phyloP scores from a whole-genome alignment of 257 asterid genomes.

The Petrea volubilis region DNA sequence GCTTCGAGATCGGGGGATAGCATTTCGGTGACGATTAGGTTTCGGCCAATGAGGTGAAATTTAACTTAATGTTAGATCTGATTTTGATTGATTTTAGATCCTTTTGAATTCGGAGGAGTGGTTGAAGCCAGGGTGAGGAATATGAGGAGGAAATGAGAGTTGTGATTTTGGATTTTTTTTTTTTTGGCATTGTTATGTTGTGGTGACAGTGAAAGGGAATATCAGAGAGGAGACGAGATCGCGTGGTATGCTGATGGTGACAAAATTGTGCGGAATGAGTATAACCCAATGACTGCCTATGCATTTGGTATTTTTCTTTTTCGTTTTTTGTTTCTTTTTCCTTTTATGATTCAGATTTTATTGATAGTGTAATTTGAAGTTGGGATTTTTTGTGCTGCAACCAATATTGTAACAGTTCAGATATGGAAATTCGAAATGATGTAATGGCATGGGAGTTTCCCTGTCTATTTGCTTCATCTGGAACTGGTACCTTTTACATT shows the following conservation, averaged over 20 bases:
- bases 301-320: slow-evolving; percentile 71
- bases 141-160: slow-evolving; percentile 30
- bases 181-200: slow-evolving; percentile 25
- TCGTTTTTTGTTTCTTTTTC: not conserved
- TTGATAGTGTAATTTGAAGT: not conserved
- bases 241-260: slow-evolving; percentile 92
- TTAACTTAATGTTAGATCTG: slow-evolving; percentile 49
- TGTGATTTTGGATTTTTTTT: slow-evolving; percentile 26
- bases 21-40: slow-evolving; percentile 90
- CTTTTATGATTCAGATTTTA: not conserved
- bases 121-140: slow-evolving; percentile 37
- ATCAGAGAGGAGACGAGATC: slow-evolving; percentile 86
- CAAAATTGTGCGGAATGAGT: slow-evolving; percentile 85
- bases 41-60: slow-evolving; percentile 91
- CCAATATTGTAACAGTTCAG: slow-evolving; percentile 8
- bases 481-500: slow-evolving; percentile 4
- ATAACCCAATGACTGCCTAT: slow-evolving; percentile 78
- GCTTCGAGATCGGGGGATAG: slow-evolving; percentile 87
- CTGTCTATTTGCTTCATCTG: slow-evolving; percentile 13
- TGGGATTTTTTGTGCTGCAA: slow-evolving; percentile 19
- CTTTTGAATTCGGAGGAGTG: slow-evolving; percentile 26
- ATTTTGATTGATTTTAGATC: slow-evolving; percentile 39
- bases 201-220: slow-evolving; percentile 82
- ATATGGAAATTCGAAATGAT: slow-evolving; percentile 3
- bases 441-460: slow-evolving; percentile 7